These are phyloP conservation scores for Aspergillus fijiensis DNA, from an alignment of 2,329 filamentous ascomycete genomes.

Conservation along the genomic window DNA sequence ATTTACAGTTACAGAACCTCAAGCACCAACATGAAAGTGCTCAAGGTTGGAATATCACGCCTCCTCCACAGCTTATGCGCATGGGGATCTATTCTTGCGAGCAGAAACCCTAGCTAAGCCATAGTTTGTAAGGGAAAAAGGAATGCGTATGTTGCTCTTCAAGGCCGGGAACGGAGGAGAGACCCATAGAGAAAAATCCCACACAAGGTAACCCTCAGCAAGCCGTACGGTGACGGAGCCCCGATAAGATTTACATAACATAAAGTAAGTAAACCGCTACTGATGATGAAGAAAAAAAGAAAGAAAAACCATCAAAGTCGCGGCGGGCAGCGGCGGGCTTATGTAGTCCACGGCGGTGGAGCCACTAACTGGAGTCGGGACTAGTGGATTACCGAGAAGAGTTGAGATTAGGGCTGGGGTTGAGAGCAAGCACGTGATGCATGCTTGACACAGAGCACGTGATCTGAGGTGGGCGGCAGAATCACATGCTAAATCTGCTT, in stretches of 20 bases:
- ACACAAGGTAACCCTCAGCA: conserved; percentile 51
- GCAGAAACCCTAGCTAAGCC: conserved; percentile 46
- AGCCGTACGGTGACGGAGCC: conserved; percentile 49
- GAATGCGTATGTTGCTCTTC: conserved; percentile 43
- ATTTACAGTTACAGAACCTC: background rate
- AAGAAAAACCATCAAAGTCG: conserved; percentile 28
- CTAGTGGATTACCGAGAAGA: conserved; percentile 16
- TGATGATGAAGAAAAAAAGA: conserved; percentile 49
- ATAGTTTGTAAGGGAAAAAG: conserved; percentile 48
- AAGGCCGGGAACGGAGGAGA: conserved; percentile 52
- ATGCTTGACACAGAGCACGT: background rate
- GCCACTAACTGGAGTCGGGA: conserved; percentile 28
- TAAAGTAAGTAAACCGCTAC: conserved; percentile 51
- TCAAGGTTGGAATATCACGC: conserved; percentile 39
- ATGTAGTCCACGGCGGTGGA: conserved; percentile 27
- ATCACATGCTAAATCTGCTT: conserved; percentile 18
- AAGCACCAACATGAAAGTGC: background rate
- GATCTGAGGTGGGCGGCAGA: background rate
- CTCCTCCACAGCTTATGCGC: conserved; percentile 50
- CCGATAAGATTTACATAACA: conserved; percentile 46
- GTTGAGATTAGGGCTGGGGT: conserved; percentile 20
- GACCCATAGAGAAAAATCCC: conserved; percentile 44
- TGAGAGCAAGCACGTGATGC: background rate
- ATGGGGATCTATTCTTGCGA: conserved; percentile 37
- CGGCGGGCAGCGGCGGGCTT: conserved; percentile 18